phyloP scores from a whole-genome alignment of 306 rosid genomes.

The Spatholobus suberectus region DNA sequence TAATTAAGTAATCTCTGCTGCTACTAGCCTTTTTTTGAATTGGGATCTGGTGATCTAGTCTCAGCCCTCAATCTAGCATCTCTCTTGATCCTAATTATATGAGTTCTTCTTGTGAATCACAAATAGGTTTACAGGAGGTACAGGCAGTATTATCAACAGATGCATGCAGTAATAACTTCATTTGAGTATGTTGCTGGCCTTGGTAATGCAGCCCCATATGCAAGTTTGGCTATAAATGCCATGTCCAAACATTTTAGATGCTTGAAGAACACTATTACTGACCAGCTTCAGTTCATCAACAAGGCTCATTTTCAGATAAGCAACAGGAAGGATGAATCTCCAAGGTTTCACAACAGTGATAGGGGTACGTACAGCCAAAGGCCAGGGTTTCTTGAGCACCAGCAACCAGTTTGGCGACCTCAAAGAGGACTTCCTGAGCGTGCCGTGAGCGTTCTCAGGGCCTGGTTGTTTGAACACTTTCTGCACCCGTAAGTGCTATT shows the following conservation, averaged over 20 bases:
- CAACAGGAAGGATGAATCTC: conserved; percentile 54
- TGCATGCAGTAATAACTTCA: conserved; percentile 70
- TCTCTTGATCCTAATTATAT: not conserved
- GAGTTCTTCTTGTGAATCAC: not conserved
- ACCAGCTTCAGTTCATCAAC: conserved; percentile 69
- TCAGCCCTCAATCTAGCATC: too few species aligned
- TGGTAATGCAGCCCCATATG: conserved; percentile 80
- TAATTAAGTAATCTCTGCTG: not conserved
- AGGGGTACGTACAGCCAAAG: conserved; percentile 56
- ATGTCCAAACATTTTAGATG: conserved; percentile 80
- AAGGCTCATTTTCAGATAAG: conserved; percentile 48
- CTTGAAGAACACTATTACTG: conserved; percentile 74
- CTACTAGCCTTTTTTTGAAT: not conserved
- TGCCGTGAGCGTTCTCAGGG: conserved; percentile 78
- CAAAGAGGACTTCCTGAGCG: conserved; percentile 94
- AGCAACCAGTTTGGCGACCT: conserved; percentile 89
- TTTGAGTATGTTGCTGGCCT: conserved; percentile 88
- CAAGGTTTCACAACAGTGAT: conserved; percentile 42
- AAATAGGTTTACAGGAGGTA: conserved; percentile 79
- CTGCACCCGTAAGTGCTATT: conserved; percentile 80
- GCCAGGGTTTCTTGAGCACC: conserved; percentile 63
- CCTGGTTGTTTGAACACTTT: conserved; percentile 92
- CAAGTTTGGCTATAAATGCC: conserved; percentile 77
- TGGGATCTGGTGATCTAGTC: conserved; percentile 7
- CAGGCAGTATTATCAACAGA: conserved; percentile 85